These are phyloP conservation scores for Penicillium crustosum DNA, from an alignment of 2,329 filamentous ascomycete genomes.

Conservation along the genomic window DNA sequence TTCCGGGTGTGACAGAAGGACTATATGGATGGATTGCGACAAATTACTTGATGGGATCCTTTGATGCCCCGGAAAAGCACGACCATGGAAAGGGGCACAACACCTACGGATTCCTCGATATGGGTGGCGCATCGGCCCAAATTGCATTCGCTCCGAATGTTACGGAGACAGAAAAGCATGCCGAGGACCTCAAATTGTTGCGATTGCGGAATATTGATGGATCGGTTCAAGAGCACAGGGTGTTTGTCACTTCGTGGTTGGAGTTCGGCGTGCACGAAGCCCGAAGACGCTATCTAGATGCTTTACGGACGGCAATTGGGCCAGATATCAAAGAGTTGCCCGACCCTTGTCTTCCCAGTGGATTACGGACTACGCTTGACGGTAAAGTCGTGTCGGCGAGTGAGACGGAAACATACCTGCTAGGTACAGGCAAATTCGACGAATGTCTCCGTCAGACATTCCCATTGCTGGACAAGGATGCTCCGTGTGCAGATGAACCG, in stretches of 20 bases:
- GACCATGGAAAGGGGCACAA: conserved; percentile 83
- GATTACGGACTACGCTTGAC: conserved; percentile 70
- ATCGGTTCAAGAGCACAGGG: conserved; percentile 72
- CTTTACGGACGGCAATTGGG: conserved; percentile 67
- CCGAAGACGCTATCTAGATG: conserved; percentile 76
- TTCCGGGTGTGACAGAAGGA: conserved; percentile 91
- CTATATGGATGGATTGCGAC: conserved; percentile 97
- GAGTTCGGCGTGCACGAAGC: conserved; percentile 97
- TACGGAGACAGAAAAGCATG: conserved; percentile 86
- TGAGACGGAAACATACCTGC: conserved; percentile 54
- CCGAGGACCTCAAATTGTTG: conserved; percentile 81
- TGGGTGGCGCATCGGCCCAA: conserved; percentile 96
- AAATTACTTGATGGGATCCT: conserved; percentile 90
- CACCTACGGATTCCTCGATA: conserved; percentile 96
- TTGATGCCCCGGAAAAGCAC: conserved; percentile 73
- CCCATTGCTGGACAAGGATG: conserved; percentile 85
- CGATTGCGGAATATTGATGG: conserved; percentile 83
- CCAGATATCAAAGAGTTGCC: conserved; percentile 66
- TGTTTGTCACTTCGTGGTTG: conserved; percentile 96
- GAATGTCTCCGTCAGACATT: conserved; percentile 80
- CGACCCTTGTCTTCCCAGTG: conserved; percentile 85
- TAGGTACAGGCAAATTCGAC: conserved; percentile 84
- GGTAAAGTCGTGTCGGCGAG: conserved; percentile 56
- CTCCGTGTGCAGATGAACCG: conserved; percentile 75
- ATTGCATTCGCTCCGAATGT: conserved; percentile 95